These are phyloP conservation scores for Neonectria magnoliae DNA, from an alignment of 2,329 filamentous ascomycete species.

Conservation along the genomic window DNA sequence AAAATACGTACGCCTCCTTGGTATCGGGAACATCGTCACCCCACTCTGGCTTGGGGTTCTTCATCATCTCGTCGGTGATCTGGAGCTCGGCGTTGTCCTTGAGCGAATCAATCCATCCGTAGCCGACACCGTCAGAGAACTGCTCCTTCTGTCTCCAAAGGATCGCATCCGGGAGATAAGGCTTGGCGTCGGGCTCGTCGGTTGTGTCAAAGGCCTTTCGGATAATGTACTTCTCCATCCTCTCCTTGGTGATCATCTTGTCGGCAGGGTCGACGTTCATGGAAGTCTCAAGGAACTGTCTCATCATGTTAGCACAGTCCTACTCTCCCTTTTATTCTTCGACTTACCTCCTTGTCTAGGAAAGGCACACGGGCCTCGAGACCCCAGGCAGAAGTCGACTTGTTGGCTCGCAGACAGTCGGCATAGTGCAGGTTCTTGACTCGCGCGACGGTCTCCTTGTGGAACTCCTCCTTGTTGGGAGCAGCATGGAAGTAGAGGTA, in stretches of 20 bases:
- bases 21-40: constrained; percentile 90
- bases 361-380: constrained; percentile 98
- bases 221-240: constrained; percentile 97
- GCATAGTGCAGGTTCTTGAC: constrained; percentile 96
- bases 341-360: constrained; percentile 83
- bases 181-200: constrained; percentile 80
- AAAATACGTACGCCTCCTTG: constrained; percentile 82
- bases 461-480: constrained; percentile 90
- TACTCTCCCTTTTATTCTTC: background rate
- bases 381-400: constrained; percentile 98
- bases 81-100: constrained; percentile 93
- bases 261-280: constrained; percentile 96
- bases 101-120: constrained; percentile 97
- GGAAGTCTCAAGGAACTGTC: constrained; percentile 83
- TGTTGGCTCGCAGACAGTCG: constrained; percentile 98
- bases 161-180: constrained; percentile 96
- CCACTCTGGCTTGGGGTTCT: constrained; percentile 98
- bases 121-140: constrained; percentile 97
- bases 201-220: constrained; percentile 96
- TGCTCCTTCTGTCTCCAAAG: constrained; percentile 99
- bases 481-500: constrained; percentile 99
- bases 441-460: constrained; percentile 91
- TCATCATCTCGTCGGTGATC: constrained; percentile 97
- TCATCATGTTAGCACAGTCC: constrained; percentile 31
- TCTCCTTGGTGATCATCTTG: constrained; percentile 92